Conservation (phyloP, 805 yeast species). For the Candida namnaoensis region DNA sequence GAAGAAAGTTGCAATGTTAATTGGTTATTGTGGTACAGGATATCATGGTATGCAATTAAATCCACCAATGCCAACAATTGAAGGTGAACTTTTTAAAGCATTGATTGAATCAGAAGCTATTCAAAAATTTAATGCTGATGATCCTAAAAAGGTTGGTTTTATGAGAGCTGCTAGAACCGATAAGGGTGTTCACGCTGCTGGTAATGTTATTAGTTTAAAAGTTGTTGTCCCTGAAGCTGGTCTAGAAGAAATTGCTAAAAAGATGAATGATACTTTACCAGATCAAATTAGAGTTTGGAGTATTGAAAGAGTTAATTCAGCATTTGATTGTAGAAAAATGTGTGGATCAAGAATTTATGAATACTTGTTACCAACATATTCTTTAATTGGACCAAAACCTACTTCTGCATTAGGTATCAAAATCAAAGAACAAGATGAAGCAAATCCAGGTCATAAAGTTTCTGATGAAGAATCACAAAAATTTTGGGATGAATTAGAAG, state of each 20-base stretch:
- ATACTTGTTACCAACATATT: slow-evolving; percentile 85
- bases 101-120: slow-evolving; percentile 83
- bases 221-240: slow-evolving; percentile 78
- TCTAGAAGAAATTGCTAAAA: slow-evolving; percentile 36
- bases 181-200: slow-evolving; percentile 97
- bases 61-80: slow-evolving; percentile 84
- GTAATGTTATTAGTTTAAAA: slow-evolving; percentile 80
- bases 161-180: slow-evolving; percentile 87
- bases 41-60: slow-evolving; percentile 95
- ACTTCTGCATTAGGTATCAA: slow-evolving; percentile 53
- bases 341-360: slow-evolving; percentile 96
- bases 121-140: slow-evolving; percentile 78
- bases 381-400: slow-evolving; percentile 88
- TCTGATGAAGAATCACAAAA: slow-evolving; percentile 59
- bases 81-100: slow-evolving; percentile 80
- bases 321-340: slow-evolving; percentile 91
- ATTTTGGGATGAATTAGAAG: slow-evolving; percentile 60
- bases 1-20: slow-evolving; percentile 80
- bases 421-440: slow-evolving; percentile 41
- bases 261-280: slow-evolving; percentile 71
- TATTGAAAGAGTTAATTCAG: slow-evolving; percentile 75
- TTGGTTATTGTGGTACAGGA: slow-evolving; percentile 95
- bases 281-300: slow-evolving; percentile 92
- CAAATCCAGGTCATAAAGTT: slow-evolving; percentile 51
- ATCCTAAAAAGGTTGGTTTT: slow-evolving; percentile 79